These are phyloP conservation scores for Herpomyces periplanetae DNA, from an alignment of 2,329 filamentous ascomycete genomes.

Conservation along the genomic window DNA sequence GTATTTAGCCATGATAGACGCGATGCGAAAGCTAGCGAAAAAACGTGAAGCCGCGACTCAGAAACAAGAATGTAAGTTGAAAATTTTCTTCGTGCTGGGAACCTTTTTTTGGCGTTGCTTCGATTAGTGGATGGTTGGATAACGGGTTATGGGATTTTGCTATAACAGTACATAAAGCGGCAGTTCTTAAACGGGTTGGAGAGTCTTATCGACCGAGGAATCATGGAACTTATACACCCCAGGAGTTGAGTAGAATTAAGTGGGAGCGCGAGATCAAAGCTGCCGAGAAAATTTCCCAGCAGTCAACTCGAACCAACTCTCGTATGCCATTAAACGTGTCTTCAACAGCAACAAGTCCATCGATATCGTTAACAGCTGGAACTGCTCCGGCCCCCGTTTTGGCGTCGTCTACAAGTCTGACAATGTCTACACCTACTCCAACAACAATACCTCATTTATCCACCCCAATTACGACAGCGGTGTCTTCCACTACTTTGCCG, in stretches of 20 bases:
- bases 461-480: too few relatives aligned
- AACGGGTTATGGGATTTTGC: slow-evolving; percentile 1
- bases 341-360: too few relatives aligned
- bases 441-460: too few relatives aligned
- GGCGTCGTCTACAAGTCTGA: too few relatives aligned
- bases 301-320: too few relatives aligned
- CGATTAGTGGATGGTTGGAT: slow-evolving; percentile 1
- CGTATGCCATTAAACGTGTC: too few relatives aligned
- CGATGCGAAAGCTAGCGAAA: slow-evolving; percentile 76
- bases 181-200: slow-evolving; percentile 41
- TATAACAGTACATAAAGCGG: slow-evolving; percentile 13
- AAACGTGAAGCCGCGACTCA: slow-evolving; percentile 52
- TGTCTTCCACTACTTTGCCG: too few relatives aligned
- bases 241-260: slow-evolving; percentile 61
- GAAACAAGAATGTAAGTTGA: slow-evolving; percentile 46
- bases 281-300: too few relatives aligned
- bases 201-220: slow-evolving; percentile 20
- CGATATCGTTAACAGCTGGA: too few relatives aligned
- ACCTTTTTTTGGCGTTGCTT: slow-evolving; percentile 1
- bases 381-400: too few relatives aligned
- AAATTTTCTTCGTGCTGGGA: slow-evolving; percentile 3
- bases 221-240: slow-evolving; percentile 30
- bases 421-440: too few relatives aligned
- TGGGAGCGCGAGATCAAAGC: slow-evolving; percentile 42
- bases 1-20: slow-evolving; percentile 57